These are phyloP conservation scores for Capsicum rhomboideum DNA, from an alignment of 257 asterid species.

Conservation along the genomic window DNA sequence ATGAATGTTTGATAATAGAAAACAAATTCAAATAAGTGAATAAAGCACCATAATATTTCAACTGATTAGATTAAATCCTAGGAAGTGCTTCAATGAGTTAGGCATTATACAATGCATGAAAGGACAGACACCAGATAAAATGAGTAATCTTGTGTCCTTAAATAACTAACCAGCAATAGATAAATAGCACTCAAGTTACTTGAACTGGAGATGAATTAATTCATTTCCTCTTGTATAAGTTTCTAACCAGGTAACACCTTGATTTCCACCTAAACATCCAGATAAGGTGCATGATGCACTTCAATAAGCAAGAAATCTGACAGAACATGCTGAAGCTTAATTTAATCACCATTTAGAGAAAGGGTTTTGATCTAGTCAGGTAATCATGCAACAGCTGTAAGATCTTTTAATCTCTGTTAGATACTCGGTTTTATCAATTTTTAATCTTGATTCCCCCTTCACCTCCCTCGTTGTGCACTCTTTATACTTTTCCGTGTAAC, in stretches of 20 bases:
- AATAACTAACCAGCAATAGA: not conserved
- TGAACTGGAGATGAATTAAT: constrained; percentile 39
- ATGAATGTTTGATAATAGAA: not conserved
- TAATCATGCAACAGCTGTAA: constrained; percentile 33
- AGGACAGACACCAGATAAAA: not conserved
- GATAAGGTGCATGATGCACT: constrained; percentile 36
- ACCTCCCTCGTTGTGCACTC: no score
- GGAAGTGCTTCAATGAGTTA: not conserved
- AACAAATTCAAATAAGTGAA: not conserved
- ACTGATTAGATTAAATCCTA: not conserved
- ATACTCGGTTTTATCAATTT: no score
- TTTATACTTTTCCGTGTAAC: no score
- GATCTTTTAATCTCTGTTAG: no score
- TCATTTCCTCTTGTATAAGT: constrained; percentile 39
- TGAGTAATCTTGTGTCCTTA: not conserved
- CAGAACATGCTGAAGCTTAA: constrained; percentile 46
- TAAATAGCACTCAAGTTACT: constrained; percentile 24
- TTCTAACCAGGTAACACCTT: constrained; percentile 32
- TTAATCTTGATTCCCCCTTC: no score
- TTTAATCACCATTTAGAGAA: constrained; percentile 38
- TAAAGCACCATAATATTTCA: not conserved
- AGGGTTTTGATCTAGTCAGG: constrained; percentile 38
- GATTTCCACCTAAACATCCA: constrained; percentile 62
- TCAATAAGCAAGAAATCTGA: constrained; percentile 48
- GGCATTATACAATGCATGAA: not conserved